Percentiles rank a stretch among this genome's conserved stretches.
phyloP scores from a whole-genome alignment of 164 flowering plant genomes.

The Vitis rupestris region DNA sequence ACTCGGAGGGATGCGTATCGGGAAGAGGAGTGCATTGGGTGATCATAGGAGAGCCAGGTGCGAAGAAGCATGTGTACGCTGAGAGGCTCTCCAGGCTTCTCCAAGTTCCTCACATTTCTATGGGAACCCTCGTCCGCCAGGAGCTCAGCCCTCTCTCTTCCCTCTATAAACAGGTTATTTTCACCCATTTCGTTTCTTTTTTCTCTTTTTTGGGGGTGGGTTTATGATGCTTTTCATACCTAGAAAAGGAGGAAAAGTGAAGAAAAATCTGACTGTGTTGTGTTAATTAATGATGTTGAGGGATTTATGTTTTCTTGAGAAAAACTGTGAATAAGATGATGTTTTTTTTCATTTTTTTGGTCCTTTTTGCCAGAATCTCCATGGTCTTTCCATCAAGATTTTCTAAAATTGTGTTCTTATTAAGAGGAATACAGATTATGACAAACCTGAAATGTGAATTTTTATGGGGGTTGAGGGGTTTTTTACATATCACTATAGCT shows the following conservation, averaged over 20 bases:
- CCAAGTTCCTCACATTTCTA: conserved; percentile 86
- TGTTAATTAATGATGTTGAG: too few species aligned
- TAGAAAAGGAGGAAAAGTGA: background rate
- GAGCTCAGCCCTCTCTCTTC: conserved; percentile 80
- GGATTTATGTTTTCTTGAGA: too few species aligned
- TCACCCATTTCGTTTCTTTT: background rate
- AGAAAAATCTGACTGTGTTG: too few species aligned
- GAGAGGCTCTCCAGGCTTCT: conserved; percentile 82
- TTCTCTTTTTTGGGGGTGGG: background rate
- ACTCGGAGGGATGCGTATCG: conserved; percentile 19
- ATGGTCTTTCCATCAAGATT: too few species aligned
- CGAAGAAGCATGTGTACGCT: conserved; percentile 69
- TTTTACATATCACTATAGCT: too few species aligned
- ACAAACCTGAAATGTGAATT: too few species aligned
- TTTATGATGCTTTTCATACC: background rate
- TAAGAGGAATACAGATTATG: too few species aligned
- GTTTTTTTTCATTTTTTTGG: too few species aligned
- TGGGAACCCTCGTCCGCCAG: conserved; percentile 79
- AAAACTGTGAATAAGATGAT: too few species aligned
- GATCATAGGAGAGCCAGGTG: conserved; percentile 75
- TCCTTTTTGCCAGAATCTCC: too few species aligned
- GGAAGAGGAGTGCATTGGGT: conserved; percentile 86
- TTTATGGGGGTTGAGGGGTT: too few species aligned
- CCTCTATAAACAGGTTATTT: conserved; percentile 71
- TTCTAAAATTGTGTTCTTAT: too few species aligned